Evolutionary conservation across 2,329 filamentous ascomycete genomes (phyloP), one percentile per base, ranked within the genome.

Genomic region (Cadophora gregata): DNA sequence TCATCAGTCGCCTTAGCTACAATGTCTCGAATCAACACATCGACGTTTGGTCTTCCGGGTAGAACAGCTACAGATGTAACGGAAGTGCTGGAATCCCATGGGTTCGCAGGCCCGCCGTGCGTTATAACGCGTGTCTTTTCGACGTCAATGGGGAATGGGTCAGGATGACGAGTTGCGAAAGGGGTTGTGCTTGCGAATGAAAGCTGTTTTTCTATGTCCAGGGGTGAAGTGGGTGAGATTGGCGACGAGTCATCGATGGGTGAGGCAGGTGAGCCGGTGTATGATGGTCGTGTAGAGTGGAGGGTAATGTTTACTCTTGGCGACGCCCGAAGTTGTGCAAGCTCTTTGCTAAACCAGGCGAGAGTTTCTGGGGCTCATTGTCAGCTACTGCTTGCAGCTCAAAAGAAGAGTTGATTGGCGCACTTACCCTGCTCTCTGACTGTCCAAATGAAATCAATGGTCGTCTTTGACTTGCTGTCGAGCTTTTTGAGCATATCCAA

Each of bases 391-490:
- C 14, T 12, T 45, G 19, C 16, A 8, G 3, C 12, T 38, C 12
- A 14, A 38, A 14, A 14, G 6, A 8, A 8, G 9, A 12, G 3
- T 38, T 38, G 16, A 14, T 12, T 8, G 3, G 36, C 16, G 12
- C 3, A 47, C 45, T 25, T 72, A 84, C 83, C 81, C 71, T 81
- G 78, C 59, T 81, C 78, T 65, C 77, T 79, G 3, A 84, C 81
- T 8, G 80, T 77, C 84, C 83, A 85, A 31, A 85, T 80, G 63
- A 85, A 83, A 1, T 82, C 80, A 48, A 85, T 70, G 6, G 59
- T 69, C n/a, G 63, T 62, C 76, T 42, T 76, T 53, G 33, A 68
- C 75, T 66, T 80, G 79, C 25, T 74, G 72, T 1, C 78, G 77
- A 38, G 76, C 74, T 48, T 79, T 73, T 79, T 78, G 6, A 84